A percentile compares a stretch with the other conserved stretches of the same genome.
These are phyloP conservation scores for Olyra latifolia DNA, from an alignment of 176 grass and related monocot species.

Conservation along the genomic window DNA sequence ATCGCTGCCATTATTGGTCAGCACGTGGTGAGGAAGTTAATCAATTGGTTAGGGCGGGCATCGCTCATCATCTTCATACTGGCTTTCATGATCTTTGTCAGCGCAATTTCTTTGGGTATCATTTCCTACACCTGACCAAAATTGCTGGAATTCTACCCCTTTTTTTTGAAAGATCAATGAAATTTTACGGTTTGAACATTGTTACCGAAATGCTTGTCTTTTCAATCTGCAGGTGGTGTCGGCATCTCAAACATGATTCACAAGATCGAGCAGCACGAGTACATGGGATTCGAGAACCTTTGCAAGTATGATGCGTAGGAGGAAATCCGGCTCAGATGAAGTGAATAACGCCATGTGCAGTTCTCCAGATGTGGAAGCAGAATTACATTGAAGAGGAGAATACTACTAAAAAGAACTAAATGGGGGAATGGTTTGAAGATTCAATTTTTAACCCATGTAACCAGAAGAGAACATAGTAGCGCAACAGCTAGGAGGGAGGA, in stretches of 20 bases:
- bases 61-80: constrained; percentile 97
- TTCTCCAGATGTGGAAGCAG: background rate
- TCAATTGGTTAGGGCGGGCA: constrained; percentile 69
- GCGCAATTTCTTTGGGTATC: constrained; percentile 82
- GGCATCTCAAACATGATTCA: constrained; percentile 78
- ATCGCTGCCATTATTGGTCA: constrained; percentile 77
- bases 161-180: background rate
- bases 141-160: background rate
- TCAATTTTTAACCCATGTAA: background rate
- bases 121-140: background rate
- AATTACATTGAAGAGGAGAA: constrained; percentile 6
- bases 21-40: constrained; percentile 69
- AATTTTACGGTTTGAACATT: background rate
- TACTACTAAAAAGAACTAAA: background rate
- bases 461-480: background rate
- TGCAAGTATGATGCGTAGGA: constrained; percentile 66
- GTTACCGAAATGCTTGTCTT: background rate
- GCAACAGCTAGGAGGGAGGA: background rate
- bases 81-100: constrained; percentile 81
- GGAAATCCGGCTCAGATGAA: background rate
- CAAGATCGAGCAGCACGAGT: constrained; percentile 60
- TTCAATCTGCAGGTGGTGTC: constrained; percentile 65
- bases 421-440: background rate
- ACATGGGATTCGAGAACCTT: constrained; percentile 92
- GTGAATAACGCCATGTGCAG: background rate